Evolutionary conservation across 2,329 filamentous ascomycete genomes (phyloP).

Genomic region (Neonectria punicea): DNA sequence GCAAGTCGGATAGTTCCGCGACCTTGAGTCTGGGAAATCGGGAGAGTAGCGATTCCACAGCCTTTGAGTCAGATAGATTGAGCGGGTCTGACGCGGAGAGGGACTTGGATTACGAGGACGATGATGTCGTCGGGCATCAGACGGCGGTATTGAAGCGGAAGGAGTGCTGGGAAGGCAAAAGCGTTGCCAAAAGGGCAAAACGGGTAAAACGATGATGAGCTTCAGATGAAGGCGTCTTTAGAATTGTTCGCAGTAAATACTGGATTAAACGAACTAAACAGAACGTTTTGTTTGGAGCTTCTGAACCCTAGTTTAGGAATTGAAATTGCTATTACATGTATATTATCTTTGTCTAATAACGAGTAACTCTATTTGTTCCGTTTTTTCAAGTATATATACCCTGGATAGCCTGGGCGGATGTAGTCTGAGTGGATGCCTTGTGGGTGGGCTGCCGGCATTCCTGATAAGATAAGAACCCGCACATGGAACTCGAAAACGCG

Average conservation of each 20-base stretch:
- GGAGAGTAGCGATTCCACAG: conserved; percentile 22
- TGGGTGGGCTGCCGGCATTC: background rate
- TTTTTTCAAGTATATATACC: too few relatives aligned
- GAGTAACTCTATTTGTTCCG: too few relatives aligned
- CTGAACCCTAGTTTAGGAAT: background rate
- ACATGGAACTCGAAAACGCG: background rate
- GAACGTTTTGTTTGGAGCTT: background rate
- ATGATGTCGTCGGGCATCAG: background rate
- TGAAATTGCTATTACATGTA: background rate
- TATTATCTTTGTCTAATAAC: too few relatives aligned
- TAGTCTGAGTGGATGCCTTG: background rate
- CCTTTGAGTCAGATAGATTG: background rate
- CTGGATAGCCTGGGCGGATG: background rate
- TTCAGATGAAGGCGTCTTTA: background rate
- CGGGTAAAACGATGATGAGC: background rate
- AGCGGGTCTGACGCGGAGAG: conserved; percentile 5
- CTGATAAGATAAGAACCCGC: conserved; percentile 2
- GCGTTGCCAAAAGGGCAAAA: conserved; percentile 13
- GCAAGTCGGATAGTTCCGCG: conserved; percentile 10
- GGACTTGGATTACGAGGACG: background rate
- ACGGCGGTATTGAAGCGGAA: conserved; percentile 30
- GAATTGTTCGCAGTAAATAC: background rate
- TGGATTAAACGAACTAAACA: too few relatives aligned
- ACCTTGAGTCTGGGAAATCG: background rate
- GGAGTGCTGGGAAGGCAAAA: conserved; percentile 1